phyloP scores from a whole-genome alignment of 208 protist species.

The Lotmaria passim region DNA sequence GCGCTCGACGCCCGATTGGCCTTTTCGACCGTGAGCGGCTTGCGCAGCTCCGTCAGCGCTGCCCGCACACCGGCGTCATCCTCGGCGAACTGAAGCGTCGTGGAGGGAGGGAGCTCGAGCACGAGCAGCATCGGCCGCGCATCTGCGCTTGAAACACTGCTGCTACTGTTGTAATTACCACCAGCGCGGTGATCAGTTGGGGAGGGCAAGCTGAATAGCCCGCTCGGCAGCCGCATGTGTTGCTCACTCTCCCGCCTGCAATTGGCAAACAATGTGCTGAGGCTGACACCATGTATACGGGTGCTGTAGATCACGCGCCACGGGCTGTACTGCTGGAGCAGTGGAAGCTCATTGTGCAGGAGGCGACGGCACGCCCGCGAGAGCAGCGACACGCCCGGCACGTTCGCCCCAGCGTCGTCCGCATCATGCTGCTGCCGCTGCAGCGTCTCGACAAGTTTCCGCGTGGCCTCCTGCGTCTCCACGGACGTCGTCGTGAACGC shows the following conservation, averaged over 20 bases:
- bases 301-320: conserved; percentile 85
- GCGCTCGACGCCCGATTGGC: not conserved
- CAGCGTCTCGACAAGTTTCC: conserved; percentile 38
- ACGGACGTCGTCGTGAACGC: conserved; percentile 67
- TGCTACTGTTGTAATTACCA: not conserved
- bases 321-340: conserved; percentile 61
- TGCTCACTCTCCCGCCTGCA: conserved; percentile 51
- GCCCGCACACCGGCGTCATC: conserved; percentile 46
- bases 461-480: conserved; percentile 52
- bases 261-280: conserved; percentile 50
- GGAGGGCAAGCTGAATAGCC: conserved; percentile 5
- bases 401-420: not conserved
- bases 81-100: conserved; percentile 37
- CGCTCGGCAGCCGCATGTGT: conserved; percentile 6
- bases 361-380: conserved; percentile 44
- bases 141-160: not conserved
- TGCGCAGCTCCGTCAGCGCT: conserved; percentile 14
- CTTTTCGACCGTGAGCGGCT: not conserved
- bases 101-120: conserved; percentile 54
- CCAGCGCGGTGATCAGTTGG: not conserved
- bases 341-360: conserved; percentile 66
- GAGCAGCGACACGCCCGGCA: conserved; percentile 48
- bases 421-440: conserved; percentile 25
- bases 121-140: conserved; percentile 65
- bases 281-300: conserved; percentile 65